A percentile compares a stretch with the other conserved stretches of the same genome.
phyloP scores from a whole-genome alignment of 2,329 filamentous ascomycete genomes.

The Periconia digitata region DNA sequence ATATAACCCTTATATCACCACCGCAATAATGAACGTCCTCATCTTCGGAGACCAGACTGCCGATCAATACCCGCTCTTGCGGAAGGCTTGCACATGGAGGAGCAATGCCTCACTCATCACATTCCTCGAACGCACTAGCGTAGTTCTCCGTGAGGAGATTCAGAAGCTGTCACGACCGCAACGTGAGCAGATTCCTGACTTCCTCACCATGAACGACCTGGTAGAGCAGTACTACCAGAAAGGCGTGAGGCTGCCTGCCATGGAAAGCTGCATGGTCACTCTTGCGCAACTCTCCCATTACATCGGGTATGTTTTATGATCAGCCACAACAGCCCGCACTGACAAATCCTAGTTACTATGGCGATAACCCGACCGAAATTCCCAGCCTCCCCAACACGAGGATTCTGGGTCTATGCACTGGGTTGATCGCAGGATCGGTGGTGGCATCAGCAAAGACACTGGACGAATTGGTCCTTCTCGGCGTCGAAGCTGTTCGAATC shows the following conservation, averaged over 20 bases:
- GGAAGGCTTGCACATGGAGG: constrained; percentile 50
- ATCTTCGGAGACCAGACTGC: constrained; percentile 73
- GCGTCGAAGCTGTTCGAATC: constrained; percentile 64
- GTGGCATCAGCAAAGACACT: constrained; percentile 65
- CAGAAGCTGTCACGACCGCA: constrained; percentile 59
- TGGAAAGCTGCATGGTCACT: constrained; percentile 67
- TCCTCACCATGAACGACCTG: constrained; percentile 64
- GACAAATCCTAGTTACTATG: constrained; percentile 46
- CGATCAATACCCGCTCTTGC: constrained; percentile 65
- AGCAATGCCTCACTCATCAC: constrained; percentile 61
- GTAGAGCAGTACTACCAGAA: constrained; percentile 65
- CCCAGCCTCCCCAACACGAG: constrained; percentile 52
- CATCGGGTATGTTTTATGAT: constrained; percentile 59
- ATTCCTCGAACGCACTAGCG: constrained; percentile 62
- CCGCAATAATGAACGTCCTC: constrained; percentile 51
- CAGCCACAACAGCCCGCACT: background rate
- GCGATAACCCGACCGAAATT: constrained; percentile 57
- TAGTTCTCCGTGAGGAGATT: constrained; percentile 63
- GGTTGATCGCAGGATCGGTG: constrained; percentile 68
- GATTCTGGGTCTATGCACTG: constrained; percentile 68
- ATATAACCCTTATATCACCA: constrained; percentile 23
- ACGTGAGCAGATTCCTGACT: constrained; percentile 61
- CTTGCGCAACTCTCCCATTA: constrained; percentile 69
- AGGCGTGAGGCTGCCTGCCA: constrained; percentile 59
- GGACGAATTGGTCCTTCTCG: constrained; percentile 63